Evolutionary conservation across 768 basidiomycete species (phyloP).

Genomic region (Suillus occidentalis): DNA sequence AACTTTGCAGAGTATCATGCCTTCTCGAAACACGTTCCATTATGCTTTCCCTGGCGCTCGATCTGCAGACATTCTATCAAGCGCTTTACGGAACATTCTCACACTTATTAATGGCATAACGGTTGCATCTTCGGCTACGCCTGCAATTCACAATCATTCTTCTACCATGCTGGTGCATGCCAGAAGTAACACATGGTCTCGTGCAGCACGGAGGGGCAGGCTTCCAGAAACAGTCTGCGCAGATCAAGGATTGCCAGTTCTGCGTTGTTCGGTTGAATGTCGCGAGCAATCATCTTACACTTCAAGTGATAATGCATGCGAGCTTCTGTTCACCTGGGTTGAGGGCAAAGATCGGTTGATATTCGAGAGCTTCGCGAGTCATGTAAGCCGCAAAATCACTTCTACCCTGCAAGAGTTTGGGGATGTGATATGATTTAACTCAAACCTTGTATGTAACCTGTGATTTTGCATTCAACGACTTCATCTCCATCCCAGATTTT

Average conservation of each 20-base stretch:
- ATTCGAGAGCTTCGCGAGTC: slow-evolving; percentile 69
- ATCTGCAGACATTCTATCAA: slow-evolving; percentile 13
- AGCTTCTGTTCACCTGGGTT: slow-evolving; percentile 49
- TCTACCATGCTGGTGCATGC: slow-evolving; percentile 28
- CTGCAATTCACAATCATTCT: slow-evolving; percentile 6
- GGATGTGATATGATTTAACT: background rate
- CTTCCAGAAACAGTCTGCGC: slow-evolving; percentile 7
- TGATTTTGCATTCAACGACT: background rate
- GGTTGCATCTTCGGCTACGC: slow-evolving; percentile 3
- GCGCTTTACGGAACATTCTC: slow-evolving; percentile 33
- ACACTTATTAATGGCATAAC: slow-evolving; percentile 32
- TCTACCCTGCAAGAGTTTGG: background rate
- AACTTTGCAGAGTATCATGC: slow-evolving; percentile 52
- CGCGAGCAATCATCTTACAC: slow-evolving; percentile 11
- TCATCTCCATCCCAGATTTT: background rate
- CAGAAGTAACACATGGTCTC: slow-evolving; percentile 62
- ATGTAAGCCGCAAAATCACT: slow-evolving; percentile 54
- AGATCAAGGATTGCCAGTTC: slow-evolving; percentile 11
- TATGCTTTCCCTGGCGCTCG: slow-evolving; percentile 34
- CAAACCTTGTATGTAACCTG: background rate
- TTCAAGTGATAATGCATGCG: slow-evolving; percentile 2
- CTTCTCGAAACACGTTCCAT: slow-evolving; percentile 54
- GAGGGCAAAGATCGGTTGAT: slow-evolving; percentile 54
- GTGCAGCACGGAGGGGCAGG: slow-evolving; percentile 57
- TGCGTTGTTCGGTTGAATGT: slow-evolving; percentile 29